Percentiles rank a stretch among this genome's conserved stretches.
phyloP scores from a whole-genome alignment of 805 yeast species.

The Myxozyma lipomycoides region DNA sequence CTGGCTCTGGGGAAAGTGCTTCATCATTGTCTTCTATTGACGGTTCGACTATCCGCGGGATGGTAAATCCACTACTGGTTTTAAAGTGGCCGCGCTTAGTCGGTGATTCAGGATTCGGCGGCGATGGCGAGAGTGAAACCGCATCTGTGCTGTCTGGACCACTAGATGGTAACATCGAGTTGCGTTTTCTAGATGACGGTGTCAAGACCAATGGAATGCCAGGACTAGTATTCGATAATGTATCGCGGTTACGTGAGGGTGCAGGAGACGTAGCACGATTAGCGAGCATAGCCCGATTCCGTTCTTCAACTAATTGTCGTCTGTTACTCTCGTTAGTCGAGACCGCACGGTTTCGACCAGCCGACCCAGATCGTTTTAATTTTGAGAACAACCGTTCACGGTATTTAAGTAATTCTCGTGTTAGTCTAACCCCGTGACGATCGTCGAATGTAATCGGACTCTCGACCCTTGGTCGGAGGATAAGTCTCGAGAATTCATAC shows the following conservation, averaged over 20 bases:
- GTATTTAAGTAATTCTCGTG: slow-evolving; percentile 57
- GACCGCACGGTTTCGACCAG: background rate
- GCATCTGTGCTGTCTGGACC: background rate
- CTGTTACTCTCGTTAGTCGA: slow-evolving; percentile 9
- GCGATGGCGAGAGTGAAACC: background rate
- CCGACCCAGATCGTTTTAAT: slow-evolving; percentile 2
- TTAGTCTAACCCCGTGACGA: slow-evolving; percentile 53
- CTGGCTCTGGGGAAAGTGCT: background rate
- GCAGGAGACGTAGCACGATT: slow-evolving; percentile 10
- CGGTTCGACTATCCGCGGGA: slow-evolving; percentile 1
- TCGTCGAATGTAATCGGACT: slow-evolving; percentile 51
- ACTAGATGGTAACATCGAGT: background rate
- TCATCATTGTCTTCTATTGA: background rate
- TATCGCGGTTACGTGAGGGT: background rate
- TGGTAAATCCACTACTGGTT: background rate
- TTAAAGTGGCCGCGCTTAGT: background rate
- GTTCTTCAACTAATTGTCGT: slow-evolving; percentile 11
- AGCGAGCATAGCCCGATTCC: slow-evolving; percentile 7
- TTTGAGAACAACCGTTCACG: slow-evolving; percentile 54
- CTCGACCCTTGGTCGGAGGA: slow-evolving; percentile 52
- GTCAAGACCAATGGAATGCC: slow-evolving; percentile 8
- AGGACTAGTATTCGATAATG: slow-evolving; percentile 1
- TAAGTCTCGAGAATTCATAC: slow-evolving; percentile 56
- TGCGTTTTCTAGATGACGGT: slow-evolving; percentile 7
- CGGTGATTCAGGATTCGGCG: background rate